A percentile compares a stretch with the other conserved stretches of the same genome.
Evolutionary conservation across 177 flowering plant species (phyloP).

Genomic region (Vitis hybrid): DNA sequence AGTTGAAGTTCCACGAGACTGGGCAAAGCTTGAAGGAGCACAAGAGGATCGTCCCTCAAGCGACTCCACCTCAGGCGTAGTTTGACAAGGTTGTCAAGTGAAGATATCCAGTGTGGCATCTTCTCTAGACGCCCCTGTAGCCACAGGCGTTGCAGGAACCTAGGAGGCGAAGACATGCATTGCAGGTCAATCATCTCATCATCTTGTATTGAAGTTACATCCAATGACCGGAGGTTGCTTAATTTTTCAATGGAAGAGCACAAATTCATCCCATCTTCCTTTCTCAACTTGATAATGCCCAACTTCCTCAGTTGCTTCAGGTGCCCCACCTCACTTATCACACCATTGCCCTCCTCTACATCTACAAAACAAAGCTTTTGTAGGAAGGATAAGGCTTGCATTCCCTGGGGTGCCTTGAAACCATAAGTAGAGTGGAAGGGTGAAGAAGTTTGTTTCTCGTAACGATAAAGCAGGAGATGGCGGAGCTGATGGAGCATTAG

Average conservation of each 20-base stretch:
- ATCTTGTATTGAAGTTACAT: slow-evolving; percentile 6
- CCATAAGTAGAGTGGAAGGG: slow-evolving; percentile 14
- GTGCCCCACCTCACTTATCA: not conserved
- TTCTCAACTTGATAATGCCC: slow-evolving; percentile 20
- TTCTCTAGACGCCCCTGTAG: slow-evolving; percentile 19
- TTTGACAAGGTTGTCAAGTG: slow-evolving; percentile 15
- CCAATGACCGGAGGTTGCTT: slow-evolving; percentile 16
- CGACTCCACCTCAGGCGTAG: slow-evolving; percentile 17
- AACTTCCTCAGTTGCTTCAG: slow-evolving; percentile 19
- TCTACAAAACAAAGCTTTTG: slow-evolving; percentile 8
- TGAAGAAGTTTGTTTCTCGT: slow-evolving; percentile 1
- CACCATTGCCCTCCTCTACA: not conserved
- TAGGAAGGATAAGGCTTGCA: not conserved
- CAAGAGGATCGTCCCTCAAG: slow-evolving; percentile 26
- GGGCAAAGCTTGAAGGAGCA: slow-evolving; percentile 27
- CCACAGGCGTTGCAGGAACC: slow-evolving; percentile 13
- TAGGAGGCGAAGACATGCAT: slow-evolving; percentile 21
- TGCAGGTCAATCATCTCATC: slow-evolving; percentile 24
- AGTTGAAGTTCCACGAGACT: slow-evolving; percentile 27
- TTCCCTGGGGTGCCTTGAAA: slow-evolving; percentile 4
- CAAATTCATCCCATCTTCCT: slow-evolving; percentile 13
- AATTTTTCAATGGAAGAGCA: slow-evolving; percentile 21
- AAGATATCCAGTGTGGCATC: slow-evolving; percentile 26
- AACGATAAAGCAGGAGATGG: slow-evolving; percentile 23
- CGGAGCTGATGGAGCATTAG: slow-evolving; percentile 23